These are phyloP conservation scores for Xylariaceae sp. DNA, from an alignment of 2,329 filamentous ascomycete genomes.

Conservation along the genomic window DNA sequence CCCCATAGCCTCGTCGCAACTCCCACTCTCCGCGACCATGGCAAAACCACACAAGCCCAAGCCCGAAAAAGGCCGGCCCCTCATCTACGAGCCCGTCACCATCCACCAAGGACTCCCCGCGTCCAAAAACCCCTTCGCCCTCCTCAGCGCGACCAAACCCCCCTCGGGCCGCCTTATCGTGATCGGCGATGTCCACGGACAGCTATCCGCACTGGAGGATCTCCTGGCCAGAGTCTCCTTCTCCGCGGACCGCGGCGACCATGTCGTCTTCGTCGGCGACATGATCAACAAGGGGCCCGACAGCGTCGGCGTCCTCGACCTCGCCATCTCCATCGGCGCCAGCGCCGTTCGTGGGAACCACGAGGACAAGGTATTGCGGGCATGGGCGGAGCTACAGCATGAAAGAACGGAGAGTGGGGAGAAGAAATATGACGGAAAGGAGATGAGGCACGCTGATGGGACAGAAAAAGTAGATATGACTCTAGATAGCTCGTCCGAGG, in stretches of 20 bases:
- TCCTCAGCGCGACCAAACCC: conserved; percentile 27
- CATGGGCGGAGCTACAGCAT: conserved; percentile 38
- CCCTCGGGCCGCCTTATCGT: conserved; percentile 60
- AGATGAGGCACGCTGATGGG: too few species aligned
- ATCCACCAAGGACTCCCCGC: conserved; percentile 11
- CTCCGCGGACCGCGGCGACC: conserved; percentile 61
- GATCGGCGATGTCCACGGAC: conserved; percentile 91
- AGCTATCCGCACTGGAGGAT: conserved; percentile 60
- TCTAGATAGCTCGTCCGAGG: too few species aligned
- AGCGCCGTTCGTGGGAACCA: conserved; percentile 88
- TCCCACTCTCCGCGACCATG: conserved; percentile 15
- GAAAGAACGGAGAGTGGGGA: conserved; percentile 3
- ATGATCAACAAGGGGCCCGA: conserved; percentile 85
- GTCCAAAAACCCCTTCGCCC: conserved; percentile 17
- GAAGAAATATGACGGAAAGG: conserved; percentile 21
- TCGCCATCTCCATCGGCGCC: conserved; percentile 69
- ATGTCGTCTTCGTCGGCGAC: conserved; percentile 73
- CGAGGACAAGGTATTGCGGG: conserved; percentile 78
- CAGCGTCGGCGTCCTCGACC: conserved; percentile 69
- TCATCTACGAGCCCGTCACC: too few species aligned
- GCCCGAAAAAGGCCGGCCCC: too few species aligned
- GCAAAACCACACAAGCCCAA: conserved; percentile 16
- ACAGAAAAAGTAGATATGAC: too few species aligned
- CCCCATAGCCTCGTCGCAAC: neutral
- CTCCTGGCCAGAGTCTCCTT: conserved; percentile 61